These are phyloP conservation scores for Allomyces javanicus DNA, from an alignment of 192 early-diverging fungal genomes.

Conservation along the genomic window DNA sequence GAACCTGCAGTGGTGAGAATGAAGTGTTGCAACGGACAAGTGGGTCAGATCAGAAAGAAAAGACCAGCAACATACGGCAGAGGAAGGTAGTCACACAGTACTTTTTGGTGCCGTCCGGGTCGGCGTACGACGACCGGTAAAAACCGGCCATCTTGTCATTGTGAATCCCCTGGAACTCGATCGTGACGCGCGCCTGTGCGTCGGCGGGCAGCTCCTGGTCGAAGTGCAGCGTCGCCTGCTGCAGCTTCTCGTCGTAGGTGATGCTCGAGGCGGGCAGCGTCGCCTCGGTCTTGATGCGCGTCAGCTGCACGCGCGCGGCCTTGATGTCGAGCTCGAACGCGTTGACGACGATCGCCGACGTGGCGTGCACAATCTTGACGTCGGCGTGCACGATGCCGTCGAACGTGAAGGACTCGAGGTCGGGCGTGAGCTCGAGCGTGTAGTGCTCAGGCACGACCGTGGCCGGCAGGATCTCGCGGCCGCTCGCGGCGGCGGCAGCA, in stretches of 20 bases:
- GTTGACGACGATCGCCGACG: conserved; percentile 45
- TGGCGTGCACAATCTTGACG: conserved; percentile 37
- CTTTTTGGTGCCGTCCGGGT: conserved; percentile 23
- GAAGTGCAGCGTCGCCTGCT: conserved; percentile 36
- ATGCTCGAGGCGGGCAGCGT: conserved; percentile 19
- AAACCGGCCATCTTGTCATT: conserved; percentile 69
- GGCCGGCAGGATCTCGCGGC: conserved; percentile 61
- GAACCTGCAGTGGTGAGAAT: conserved; percentile 20
- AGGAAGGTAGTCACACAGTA: not conserved
- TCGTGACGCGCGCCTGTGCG: conserved; percentile 25
- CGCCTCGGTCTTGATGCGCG: conserved; percentile 26
- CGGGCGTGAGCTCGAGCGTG: conserved; percentile 53
- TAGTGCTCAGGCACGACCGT: conserved; percentile 72
- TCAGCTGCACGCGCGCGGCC: conserved; percentile 15
- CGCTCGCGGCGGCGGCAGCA: conserved; percentile 3
- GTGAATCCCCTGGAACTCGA: conserved; percentile 32
- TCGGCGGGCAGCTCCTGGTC: conserved; percentile 26
- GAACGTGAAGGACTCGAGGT: conserved; percentile 62
- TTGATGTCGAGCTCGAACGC: conserved; percentile 42
- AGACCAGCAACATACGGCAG: not conserved
- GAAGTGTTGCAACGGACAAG: not conserved
- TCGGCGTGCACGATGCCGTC: conserved; percentile 43
- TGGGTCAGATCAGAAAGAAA: too few species aligned
- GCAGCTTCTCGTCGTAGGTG: conserved; percentile 17
- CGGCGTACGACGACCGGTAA: conserved; percentile 65